A percentile compares a stretch with the other conserved stretches of the same genome.
Conservation (phyloP, 2,329 filamentous ascomycete species). For the Colletotrichum tofieldiae region DNA sequence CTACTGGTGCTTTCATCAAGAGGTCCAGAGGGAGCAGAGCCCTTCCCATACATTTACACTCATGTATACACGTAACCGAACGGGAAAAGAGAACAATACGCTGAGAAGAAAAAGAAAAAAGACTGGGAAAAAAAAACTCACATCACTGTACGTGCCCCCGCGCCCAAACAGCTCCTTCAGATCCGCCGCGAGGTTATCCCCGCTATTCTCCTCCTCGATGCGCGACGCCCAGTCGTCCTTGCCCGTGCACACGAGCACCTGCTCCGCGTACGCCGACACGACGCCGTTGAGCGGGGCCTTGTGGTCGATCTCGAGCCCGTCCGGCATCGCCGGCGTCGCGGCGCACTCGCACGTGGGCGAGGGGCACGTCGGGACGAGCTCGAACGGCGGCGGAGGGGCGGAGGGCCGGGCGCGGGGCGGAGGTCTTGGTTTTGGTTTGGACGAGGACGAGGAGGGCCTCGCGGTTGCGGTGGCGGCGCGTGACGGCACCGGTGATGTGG, state of each 20-base stretch:
- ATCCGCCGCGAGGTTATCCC: conserved; percentile 77
- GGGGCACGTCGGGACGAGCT: conserved; percentile 74
- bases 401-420: conserved; percentile 14
- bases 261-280: conserved; percentile 84
- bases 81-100: conserved; percentile 5
- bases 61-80: not conserved
- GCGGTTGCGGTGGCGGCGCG: not conserved
- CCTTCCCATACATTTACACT: not conserved
- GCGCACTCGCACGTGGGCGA: conserved; percentile 83
- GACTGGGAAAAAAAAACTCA: conserved; percentile 55
- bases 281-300: conserved; percentile 80
- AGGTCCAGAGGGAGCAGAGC: too few species aligned
- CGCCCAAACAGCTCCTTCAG: conserved; percentile 80
- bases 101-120: not conserved
- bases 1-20: not conserved
- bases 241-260: conserved; percentile 88
- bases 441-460: not conserved
- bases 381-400: conserved; percentile 51
- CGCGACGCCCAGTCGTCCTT: conserved; percentile 84
- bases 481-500: not conserved
- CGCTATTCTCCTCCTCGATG: conserved; percentile 85
- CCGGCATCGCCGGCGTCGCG: conserved; percentile 74
- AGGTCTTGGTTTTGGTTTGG: not conserved
- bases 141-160: conserved; percentile 77
- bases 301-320: conserved; percentile 82